A percentile compares a stretch with the other conserved stretches of the same genome.
phyloP scores from a whole-genome alignment of 2,329 filamentous ascomycete species.

The Monosporascus ibericus region DNA sequence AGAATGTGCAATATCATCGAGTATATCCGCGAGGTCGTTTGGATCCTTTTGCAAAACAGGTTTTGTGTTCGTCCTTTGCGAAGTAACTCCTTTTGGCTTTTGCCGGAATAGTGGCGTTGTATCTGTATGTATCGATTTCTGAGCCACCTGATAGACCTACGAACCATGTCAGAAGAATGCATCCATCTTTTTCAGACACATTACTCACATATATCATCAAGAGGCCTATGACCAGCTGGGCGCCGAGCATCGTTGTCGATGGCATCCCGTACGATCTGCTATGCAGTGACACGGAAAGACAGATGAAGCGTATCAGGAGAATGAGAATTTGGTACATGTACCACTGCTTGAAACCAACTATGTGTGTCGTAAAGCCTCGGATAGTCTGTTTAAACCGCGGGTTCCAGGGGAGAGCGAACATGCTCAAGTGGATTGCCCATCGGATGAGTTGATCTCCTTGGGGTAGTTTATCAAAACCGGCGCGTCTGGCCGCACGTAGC shows the following conservation, averaged over 20 bases:
- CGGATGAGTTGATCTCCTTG: constrained; percentile 34
- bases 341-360: constrained; percentile 57
- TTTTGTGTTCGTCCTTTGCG: constrained; percentile 13
- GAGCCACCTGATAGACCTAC: constrained; percentile 41
- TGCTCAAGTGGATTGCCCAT: constrained; percentile 41
- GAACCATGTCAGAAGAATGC: constrained; percentile 13
- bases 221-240: constrained; percentile 49
- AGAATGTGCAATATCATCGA: constrained; percentile 23
- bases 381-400: constrained; percentile 55
- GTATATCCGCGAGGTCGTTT: constrained; percentile 17
- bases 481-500: constrained; percentile 11
- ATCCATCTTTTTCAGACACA: neutral
- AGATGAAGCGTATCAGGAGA: constrained; percentile 47
- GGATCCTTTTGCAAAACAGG: constrained; percentile 28
- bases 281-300: constrained; percentile 36
- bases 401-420: constrained; percentile 62
- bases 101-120: constrained; percentile 47
- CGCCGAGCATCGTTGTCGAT: constrained; percentile 37
- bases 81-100: constrained; percentile 14
- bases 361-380: constrained; percentile 53
- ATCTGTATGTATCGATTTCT: constrained; percentile 47
- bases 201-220: constrained; percentile 48
- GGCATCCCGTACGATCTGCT: constrained; percentile 32
- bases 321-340: constrained; percentile 60
- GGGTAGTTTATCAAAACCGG: constrained; percentile 31